Evolutionary conservation across 345 rosid genomes (phyloP), one percentile per base, ranked within the genome.

Genomic region (Alliaria petiolata): DNA sequence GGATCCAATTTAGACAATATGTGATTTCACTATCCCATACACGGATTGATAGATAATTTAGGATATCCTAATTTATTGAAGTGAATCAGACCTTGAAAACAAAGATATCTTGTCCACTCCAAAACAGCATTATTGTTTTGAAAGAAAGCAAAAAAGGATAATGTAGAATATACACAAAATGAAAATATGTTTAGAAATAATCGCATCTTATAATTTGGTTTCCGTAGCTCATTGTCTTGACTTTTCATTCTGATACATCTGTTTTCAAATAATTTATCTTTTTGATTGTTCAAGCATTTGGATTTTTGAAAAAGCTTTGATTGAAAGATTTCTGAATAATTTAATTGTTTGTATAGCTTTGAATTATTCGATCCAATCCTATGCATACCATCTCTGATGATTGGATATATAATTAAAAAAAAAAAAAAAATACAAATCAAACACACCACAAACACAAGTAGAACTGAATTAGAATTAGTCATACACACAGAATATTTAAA

Each of bases 351-450:
- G 16, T 20, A 34, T 33, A 53, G 19, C 30, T 22, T 63, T n/a
- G 31, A 14, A 46, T 38, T 39, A 35, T 65, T 46, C 65, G 43
- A 72, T 65, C 51, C 57, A 46, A 28, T 56, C 58, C 5, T 54
- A 13, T 43, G 38, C 55, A n/a, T 16, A 52, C 11, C 12, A 43
- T 53, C 22, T 13, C 3, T 22, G n/a, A n/a, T n/a, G n/a, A 35
- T 30, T 69, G 36, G 20, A 46, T 58, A 38, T n/a, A n/a, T 70
- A n/a, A 22, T 22, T 1, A 22, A 14, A 46, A 25, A 9, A 9
- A 40, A 8, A 67, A 46, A 59, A 20, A 15, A 54, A 33, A 13
- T n/a, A n/a, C n/a, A n/a, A n/a, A n/a, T n/a, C n/a, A n/a, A n/a
- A n/a, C n/a, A 50, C 28, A 40, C 16, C 38, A 58, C 20, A 60